phyloP scores from a whole-genome alignment of 371 early-diverging fungal species.

The Rhizomucor pusillus region DNA sequence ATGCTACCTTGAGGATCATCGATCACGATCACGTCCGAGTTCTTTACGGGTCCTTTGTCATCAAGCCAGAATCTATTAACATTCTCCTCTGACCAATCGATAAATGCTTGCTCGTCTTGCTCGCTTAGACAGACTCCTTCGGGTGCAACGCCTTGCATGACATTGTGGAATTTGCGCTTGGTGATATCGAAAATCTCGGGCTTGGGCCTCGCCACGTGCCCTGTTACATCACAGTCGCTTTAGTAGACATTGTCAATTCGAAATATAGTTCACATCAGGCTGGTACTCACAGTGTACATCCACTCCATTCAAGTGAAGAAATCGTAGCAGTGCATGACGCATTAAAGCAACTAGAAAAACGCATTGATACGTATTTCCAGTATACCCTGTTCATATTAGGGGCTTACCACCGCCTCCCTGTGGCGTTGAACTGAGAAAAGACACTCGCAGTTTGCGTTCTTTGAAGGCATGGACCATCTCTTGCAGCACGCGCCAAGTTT shows the following conservation, averaged over 20 bases:
- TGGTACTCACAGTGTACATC: conserved; percentile 59
- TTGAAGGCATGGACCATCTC: conserved; percentile 48
- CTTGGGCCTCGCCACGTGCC: conserved; percentile 76
- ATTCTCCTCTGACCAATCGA: conserved; percentile 76
- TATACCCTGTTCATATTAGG: too few relatives aligned
- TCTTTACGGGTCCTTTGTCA: conserved; percentile 62
- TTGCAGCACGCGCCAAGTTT: conserved; percentile 59
- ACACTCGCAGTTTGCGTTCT: conserved; percentile 52
- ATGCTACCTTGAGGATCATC: conserved; percentile 82
- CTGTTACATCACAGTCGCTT: conserved; percentile 9
- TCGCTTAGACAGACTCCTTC: conserved; percentile 54
- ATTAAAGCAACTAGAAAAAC: conserved; percentile 73
- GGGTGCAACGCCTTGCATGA: conserved; percentile 80
- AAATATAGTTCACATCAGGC: too few relatives aligned
- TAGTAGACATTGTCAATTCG: not conserved
- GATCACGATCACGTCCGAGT: conserved; percentile 78
- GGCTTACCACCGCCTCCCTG: conserved; percentile 80
- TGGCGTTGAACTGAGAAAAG: conserved; percentile 84
- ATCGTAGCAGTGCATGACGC: conserved; percentile 80
- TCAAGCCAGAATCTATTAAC: conserved; percentile 73
- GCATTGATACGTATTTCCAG: not conserved
- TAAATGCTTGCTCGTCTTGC: conserved; percentile 66
- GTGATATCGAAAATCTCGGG: conserved; percentile 81
- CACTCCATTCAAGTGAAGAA: conserved; percentile 64
- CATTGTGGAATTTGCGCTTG: conserved; percentile 86